Conservation (phyloP, 2,329 filamentous ascomycete species). For the Xylariaceae sp. region DNA sequence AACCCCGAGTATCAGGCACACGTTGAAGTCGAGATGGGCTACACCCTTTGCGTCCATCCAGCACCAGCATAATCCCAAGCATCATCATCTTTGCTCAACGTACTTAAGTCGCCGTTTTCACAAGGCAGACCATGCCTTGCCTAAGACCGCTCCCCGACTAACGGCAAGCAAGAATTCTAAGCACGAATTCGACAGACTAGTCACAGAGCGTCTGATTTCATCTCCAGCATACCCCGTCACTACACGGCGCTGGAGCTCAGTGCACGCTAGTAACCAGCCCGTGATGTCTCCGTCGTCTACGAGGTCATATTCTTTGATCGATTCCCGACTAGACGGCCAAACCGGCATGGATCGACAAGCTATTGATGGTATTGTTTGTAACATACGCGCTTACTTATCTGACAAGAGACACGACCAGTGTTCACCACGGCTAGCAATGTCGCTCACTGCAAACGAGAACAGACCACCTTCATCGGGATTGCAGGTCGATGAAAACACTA, state of each 20-base stretch:
- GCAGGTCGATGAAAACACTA: background rate
- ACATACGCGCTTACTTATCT: constrained; percentile 33
- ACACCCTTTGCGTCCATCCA: constrained; percentile 4
- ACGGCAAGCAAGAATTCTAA: background rate
- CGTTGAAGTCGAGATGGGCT: constrained; percentile 9
- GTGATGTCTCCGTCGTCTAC: constrained; percentile 4
- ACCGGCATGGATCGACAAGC: constrained; percentile 17
- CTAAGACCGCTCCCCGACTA: constrained; percentile 14
- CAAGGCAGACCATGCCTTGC: constrained; percentile 9
- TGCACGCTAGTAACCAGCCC: constrained; percentile 2
- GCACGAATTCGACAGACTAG: background rate
- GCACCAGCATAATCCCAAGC: constrained; percentile 7
- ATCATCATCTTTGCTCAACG: constrained; percentile 19
- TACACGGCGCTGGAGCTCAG: constrained; percentile 18
- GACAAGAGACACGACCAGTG: constrained; percentile 22
- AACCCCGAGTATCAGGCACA: background rate
- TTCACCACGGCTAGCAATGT: background rate
- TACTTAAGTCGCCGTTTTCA: constrained; percentile 10
- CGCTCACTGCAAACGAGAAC: constrained; percentile 12
- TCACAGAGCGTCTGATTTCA: constrained; percentile 3
- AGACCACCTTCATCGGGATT: background rate
- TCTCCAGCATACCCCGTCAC: constrained; percentile 15
- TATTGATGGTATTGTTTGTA: constrained; percentile 30
- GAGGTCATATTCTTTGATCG: constrained; percentile 2
- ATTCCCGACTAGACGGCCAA: constrained; percentile 2